Base-by-base conservation (phyloP, 164 flowering plant genomes). In the Magnolia sinica region DNA sequence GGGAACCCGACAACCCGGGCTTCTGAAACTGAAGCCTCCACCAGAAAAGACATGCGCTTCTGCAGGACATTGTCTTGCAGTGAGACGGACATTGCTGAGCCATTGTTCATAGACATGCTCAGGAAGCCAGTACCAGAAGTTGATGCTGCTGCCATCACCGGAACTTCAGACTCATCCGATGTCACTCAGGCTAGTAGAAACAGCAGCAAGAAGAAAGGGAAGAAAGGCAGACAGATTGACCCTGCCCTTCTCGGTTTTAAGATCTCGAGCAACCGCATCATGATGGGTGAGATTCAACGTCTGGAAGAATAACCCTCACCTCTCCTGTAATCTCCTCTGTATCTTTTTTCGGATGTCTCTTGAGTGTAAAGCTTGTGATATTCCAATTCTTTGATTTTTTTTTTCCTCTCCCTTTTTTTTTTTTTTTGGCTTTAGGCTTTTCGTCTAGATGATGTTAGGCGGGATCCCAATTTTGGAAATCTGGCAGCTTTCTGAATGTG, bases 231-330 rank as follows among this genome's bases (percentile, higher is more conserved):
- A 81, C 95, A 90, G 74, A 90, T 91, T 20, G 95, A 92, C 82
- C 95, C 95, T 0, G 86, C 93, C 23, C 89, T 92, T 69, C 91
- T 92, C 14, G 97, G 97, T 23, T 92, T 92, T 81, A 92, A 91
- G 82, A 93, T 92, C 9, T 83, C 95, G 7, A 91, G 97, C 82
- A 92, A 91, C 61, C 89, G 97, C 51, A 75, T 75, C 72, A 83
- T 92, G 97, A 92, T 91, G 97, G 97, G 95, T 45, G 97, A 92
- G 79, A 92, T 92, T 24, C 93, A 90, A 68, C 87, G 91, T 3
- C 31, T 82, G 8, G 93, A 92, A 0, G 97, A 92, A 73, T 92
- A 52, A 52, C 24, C 58, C 24, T 13, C 50, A 19, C 29, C 9
- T 64, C 14, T 37, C 50, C 6, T 51, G 59, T 22, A 67, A 37